A percentile compares a stretch with the other conserved stretches of the same genome.
phyloP scores from a whole-genome alignment of 2,329 filamentous ascomycete species.

The Aspergillus pseudoglaucus region DNA sequence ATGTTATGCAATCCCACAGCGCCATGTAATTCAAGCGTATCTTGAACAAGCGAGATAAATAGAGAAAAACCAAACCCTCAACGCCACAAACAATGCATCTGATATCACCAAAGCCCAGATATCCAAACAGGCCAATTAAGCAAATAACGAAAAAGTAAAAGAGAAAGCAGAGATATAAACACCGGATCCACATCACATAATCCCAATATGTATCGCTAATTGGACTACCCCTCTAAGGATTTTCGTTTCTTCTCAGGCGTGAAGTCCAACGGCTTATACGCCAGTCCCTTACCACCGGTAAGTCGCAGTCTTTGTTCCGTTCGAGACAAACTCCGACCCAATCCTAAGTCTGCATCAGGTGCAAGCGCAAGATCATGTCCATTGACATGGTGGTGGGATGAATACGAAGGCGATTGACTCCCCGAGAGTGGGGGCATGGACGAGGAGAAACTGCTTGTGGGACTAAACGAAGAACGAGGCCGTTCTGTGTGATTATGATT shows the following conservation, averaged over 20 bases:
- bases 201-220: no score
- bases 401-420: no score
- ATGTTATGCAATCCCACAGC: slow-evolving; percentile 1
- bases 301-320: slow-evolving; percentile 38
- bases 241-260: slow-evolving; percentile 14
- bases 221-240: slow-evolving; percentile 1
- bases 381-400: slow-evolving; percentile 19
- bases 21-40: slow-evolving; percentile 5
- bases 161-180: neutral
- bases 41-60: neutral
- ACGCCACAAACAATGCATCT: slow-evolving; percentile 10
- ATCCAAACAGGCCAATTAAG: slow-evolving; percentile 1
- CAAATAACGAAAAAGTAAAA: neutral
- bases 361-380: slow-evolving; percentile 38
- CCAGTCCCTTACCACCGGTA: slow-evolving; percentile 39
- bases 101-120: neutral
- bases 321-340: slow-evolving; percentile 35
- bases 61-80: neutral
- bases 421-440: slow-evolving; percentile 4
- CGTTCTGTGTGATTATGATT: slow-evolving; percentile 5
- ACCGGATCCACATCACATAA: neutral
- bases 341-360: slow-evolving; percentile 30
- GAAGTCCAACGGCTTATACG: slow-evolving; percentile 34
- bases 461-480: slow-evolving; percentile 21
- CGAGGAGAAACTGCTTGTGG: slow-evolving; percentile 20